Evolutionary conservation across 2,329 filamentous ascomycete genomes (phyloP).

Genomic region (Alternaria brassicae): DNA sequence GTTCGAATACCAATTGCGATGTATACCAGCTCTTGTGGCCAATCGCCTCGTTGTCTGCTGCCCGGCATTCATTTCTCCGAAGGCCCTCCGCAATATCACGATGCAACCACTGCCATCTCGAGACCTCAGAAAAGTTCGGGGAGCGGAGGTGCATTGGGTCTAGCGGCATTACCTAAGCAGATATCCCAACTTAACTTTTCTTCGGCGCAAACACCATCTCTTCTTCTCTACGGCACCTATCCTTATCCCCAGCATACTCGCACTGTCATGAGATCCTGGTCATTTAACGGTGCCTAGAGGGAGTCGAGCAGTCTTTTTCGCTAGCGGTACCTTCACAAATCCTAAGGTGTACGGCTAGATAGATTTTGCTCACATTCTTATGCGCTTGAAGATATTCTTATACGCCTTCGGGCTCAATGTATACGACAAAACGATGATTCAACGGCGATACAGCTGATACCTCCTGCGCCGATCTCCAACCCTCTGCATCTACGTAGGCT

Average conservation of each 20-base stretch:
- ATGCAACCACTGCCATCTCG: slow-evolving; percentile 18
- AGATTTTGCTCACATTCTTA: slow-evolving; percentile 81
- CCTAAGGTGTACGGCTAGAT: slow-evolving; percentile 94
- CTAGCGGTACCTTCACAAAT: slow-evolving; percentile 87
- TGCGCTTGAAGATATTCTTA: slow-evolving; percentile 5
- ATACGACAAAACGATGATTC: background rate
- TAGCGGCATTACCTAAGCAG: slow-evolving; percentile 31
- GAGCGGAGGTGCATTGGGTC: slow-evolving; percentile 39
- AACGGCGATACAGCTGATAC: background rate
- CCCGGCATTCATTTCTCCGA: slow-evolving; percentile 52
- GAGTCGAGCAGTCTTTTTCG: slow-evolving; percentile 87
- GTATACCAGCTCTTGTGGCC: slow-evolving; percentile 50
- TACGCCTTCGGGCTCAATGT: background rate
- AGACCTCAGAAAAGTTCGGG: slow-evolving; percentile 38
- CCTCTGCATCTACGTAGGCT: background rate
- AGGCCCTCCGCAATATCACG: slow-evolving; percentile 13
- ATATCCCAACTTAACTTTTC: slow-evolving; percentile 27
- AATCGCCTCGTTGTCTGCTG: slow-evolving; percentile 55
- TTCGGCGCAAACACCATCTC: slow-evolving; percentile 29
- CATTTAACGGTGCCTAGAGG: slow-evolving; percentile 92
- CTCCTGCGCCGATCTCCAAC: background rate
- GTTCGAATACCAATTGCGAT: slow-evolving; percentile 1
- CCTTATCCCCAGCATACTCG: slow-evolving; percentile 93
- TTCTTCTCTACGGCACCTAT: slow-evolving; percentile 67
- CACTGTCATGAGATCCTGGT: slow-evolving; percentile 71